phyloP scores from a whole-genome alignment of 768 basidiomycete genomes.

The Amanita phalloides region DNA sequence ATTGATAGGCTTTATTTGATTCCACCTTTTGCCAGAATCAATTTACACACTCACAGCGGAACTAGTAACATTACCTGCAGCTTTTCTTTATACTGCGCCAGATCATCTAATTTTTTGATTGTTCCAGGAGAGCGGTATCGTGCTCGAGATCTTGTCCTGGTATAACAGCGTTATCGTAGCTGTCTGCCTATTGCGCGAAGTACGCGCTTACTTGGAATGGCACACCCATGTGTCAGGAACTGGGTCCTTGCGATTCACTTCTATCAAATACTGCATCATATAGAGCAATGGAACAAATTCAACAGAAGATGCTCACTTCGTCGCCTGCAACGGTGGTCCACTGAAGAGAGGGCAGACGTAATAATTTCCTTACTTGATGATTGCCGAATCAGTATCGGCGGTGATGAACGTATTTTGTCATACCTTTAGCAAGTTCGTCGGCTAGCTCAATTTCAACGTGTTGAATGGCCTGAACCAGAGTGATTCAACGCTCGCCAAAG shows the following conservation, averaged over 20 bases:
- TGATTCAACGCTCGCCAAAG: conserved; percentile 3
- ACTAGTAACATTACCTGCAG: conserved; percentile 28
- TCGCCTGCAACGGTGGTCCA: conserved; percentile 59
- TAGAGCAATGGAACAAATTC: not conserved
- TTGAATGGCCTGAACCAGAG: conserved; percentile 42
- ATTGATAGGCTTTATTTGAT: conserved; percentile 51
- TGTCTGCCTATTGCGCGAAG: not conserved
- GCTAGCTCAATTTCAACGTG: conserved; percentile 60
- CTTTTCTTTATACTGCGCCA: conserved; percentile 64
- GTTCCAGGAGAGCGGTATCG: conserved; percentile 73
- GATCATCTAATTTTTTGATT: conserved; percentile 50
- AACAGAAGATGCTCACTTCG: conserved; percentile 37
- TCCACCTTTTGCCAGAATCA: conserved; percentile 28
- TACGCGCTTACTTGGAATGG: conserved; percentile 45
- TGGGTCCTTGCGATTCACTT: conserved; percentile 50
- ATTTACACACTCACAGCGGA: not conserved
- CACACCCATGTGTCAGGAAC: conserved; percentile 50
- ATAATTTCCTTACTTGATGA: conserved; percentile 50
- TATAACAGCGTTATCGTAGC: not conserved
- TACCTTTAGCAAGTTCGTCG: conserved; percentile 64
- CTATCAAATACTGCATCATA: conserved; percentile 57
- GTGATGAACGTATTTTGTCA: conserved; percentile 1
- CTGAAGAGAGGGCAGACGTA: conserved; percentile 64
- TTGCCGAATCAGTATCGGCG: not conserved
- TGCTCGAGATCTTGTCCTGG: conserved; percentile 58